These are phyloP conservation scores for Podaxis mareebaensis DNA, from an alignment of 768 basidiomycete genomes.

Conservation along the genomic window DNA sequence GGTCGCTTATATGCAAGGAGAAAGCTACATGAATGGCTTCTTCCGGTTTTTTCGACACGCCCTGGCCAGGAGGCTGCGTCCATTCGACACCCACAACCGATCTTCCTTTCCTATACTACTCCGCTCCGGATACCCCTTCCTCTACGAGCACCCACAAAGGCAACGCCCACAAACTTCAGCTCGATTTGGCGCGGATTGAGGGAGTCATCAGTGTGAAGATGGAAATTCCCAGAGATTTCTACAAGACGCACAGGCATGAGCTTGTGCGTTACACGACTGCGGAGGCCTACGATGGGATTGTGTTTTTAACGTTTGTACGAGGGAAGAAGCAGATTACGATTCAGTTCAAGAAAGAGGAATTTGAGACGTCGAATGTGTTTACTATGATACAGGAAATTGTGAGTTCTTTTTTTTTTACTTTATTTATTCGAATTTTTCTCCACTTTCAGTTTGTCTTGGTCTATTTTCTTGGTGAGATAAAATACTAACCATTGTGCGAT, in stretches of 20 bases:
- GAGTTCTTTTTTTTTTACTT: neutral
- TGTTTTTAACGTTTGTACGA: neutral
- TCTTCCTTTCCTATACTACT: neutral
- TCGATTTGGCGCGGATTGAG: neutral
- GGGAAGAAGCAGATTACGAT: neutral
- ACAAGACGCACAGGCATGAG: neutral
- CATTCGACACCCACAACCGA: neutral
- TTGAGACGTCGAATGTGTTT: neutral
- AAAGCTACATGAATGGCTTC: too few species aligned
- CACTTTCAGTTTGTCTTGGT: neutral
- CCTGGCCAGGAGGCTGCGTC: too few species aligned
- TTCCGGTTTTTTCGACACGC: too few species aligned
- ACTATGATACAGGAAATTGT: constrained; percentile 4
- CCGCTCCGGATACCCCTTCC: too few species aligned
- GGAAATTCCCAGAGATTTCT: constrained; percentile 2
- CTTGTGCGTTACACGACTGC: neutral
- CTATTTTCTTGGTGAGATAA: neutral
- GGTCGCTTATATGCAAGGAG: too few species aligned
- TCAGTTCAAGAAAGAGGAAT: neutral
- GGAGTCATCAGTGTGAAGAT: neutral
- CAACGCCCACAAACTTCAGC: neutral
- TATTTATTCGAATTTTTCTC: neutral
- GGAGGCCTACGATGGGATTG: neutral
- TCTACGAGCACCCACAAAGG: neutral
- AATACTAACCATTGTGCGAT: neutral